Percentiles rank a stretch among this genome's conserved stretches.
Evolutionary conservation across 768 basidiomycete genomes (phyloP).

Genomic region (Serendipita sp.): DNA sequence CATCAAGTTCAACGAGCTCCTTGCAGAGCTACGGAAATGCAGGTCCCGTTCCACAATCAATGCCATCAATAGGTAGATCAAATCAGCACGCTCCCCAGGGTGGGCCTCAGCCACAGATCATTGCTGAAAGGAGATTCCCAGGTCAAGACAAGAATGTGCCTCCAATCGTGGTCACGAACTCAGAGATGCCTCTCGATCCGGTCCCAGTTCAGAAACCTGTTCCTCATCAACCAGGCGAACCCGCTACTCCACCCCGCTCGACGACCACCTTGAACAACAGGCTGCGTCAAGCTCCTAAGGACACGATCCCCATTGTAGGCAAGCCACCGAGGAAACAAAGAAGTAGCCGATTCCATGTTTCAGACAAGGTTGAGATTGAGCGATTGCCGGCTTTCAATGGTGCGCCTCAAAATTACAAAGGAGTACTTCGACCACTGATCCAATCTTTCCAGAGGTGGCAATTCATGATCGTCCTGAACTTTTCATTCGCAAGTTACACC

Average conservation of each 20-base stretch:
- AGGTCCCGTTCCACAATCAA: conserved; percentile 23
- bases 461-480: conserved; percentile 75
- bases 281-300: conserved; percentile 65
- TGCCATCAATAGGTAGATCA: conserved; percentile 21
- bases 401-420: conserved; percentile 20
- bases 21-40: conserved; percentile 24
- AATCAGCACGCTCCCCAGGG: conserved; percentile 27
- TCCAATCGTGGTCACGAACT: conserved; percentile 74
- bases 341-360: conserved; percentile 90
- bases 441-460: conserved; percentile 51
- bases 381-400: conserved; percentile 81
- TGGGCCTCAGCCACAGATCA: conserved; percentile 21
- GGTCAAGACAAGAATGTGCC: conserved; percentile 35
- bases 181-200: conserved; percentile 42
- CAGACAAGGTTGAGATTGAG: conserved; percentile 93
- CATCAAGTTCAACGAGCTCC: conserved; percentile 23
- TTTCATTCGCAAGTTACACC: conserved; percentile 87
- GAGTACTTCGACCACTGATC: background rate
- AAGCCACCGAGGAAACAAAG: conserved; percentile 96
- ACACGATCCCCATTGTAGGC: conserved; percentile 90
- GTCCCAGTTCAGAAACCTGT: conserved; percentile 21
- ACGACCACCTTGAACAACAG: conserved; percentile 42
- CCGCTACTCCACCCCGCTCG: conserved; percentile 45
- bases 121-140: conserved; percentile 45
- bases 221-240: conserved; percentile 15